phyloP scores from a whole-genome alignment of 1,139 yeast species.

The Trichomonascaceae sp. region DNA sequence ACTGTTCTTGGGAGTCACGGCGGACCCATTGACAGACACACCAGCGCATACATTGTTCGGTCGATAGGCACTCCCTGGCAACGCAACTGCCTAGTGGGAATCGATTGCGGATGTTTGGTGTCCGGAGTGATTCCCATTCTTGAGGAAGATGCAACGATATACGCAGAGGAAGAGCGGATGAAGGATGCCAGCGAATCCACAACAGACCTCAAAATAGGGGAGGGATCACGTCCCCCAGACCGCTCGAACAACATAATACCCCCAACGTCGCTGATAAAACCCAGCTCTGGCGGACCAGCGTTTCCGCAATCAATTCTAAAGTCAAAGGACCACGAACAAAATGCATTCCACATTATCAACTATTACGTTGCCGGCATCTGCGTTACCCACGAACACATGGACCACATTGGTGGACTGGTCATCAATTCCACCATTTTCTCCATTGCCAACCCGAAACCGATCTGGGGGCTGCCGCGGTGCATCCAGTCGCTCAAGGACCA shows the following conservation, averaged over 20 bases:
- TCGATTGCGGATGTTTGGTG: slow-evolving; percentile 76
- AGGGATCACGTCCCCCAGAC: too few relatives aligned
- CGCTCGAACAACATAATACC: too few relatives aligned
- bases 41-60: slow-evolving; percentile 43
- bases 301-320: too few relatives aligned
- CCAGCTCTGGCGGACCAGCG: too few relatives aligned
- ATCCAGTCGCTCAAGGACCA: slow-evolving; percentile 38
- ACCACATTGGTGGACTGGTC: slow-evolving; percentile 59
- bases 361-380: slow-evolving; percentile 32
- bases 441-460: slow-evolving; percentile 25
- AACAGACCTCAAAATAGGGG: too few relatives aligned
- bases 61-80: slow-evolving; percentile 33
- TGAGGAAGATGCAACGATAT: slow-evolving; percentile 4
- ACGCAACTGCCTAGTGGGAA: slow-evolving; percentile 32
- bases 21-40: slow-evolving; percentile 18
- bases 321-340: too few relatives aligned
- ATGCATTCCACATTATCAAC: too few relatives aligned
- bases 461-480: slow-evolving; percentile 46
- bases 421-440: slow-evolving; percentile 56
- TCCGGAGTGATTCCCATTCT: slow-evolving; percentile 43
- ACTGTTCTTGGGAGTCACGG: slow-evolving; percentile 9
- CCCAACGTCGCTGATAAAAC: too few relatives aligned
- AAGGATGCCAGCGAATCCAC: too few relatives aligned
- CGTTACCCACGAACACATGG: slow-evolving; percentile 76
- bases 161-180: too few relatives aligned